phyloP scores from a whole-genome alignment of 2,329 filamentous ascomycete genomes.

The Ophiostoma sp. region DNA sequence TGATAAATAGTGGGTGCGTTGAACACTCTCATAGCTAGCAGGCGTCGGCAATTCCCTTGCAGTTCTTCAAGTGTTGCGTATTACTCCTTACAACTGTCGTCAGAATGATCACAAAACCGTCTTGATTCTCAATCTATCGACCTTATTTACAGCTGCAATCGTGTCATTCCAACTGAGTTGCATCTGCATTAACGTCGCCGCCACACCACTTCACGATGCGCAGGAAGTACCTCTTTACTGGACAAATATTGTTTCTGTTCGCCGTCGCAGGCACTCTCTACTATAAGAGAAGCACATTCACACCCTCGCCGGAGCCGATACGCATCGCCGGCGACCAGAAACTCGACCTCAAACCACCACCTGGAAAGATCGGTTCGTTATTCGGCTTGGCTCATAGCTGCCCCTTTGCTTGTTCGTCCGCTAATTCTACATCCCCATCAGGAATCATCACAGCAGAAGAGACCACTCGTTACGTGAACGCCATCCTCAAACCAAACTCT shows the following conservation, averaged over 20 bases:
- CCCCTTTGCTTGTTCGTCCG: not conserved
- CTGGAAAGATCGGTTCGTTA: not conserved
- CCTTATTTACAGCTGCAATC: not conserved
- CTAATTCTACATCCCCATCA: not conserved
- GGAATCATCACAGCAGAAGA: not conserved
- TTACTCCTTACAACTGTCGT: not conserved
- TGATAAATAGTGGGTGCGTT: no score
- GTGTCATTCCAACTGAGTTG: not conserved
- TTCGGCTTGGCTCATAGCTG: not conserved
- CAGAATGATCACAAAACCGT: not conserved
- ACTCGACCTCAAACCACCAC: not conserved
- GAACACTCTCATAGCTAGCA: not conserved
- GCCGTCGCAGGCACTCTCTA: not conserved
- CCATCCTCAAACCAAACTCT: not conserved
- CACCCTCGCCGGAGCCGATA: not conserved
- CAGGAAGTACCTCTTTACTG: not conserved
- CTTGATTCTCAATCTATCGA: not conserved
- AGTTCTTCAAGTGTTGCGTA: not conserved
- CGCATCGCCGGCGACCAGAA: not conserved
- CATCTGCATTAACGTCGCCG: not conserved
- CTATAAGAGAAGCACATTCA: not conserved
- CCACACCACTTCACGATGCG: not conserved
- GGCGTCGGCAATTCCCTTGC: not conserved
- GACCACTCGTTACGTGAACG: not conserved
- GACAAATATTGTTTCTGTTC: not conserved